phyloP scores from a whole-genome alignment of 2,329 filamentous ascomycete genomes.

The Scopulariopsis brevicaulis region DNA sequence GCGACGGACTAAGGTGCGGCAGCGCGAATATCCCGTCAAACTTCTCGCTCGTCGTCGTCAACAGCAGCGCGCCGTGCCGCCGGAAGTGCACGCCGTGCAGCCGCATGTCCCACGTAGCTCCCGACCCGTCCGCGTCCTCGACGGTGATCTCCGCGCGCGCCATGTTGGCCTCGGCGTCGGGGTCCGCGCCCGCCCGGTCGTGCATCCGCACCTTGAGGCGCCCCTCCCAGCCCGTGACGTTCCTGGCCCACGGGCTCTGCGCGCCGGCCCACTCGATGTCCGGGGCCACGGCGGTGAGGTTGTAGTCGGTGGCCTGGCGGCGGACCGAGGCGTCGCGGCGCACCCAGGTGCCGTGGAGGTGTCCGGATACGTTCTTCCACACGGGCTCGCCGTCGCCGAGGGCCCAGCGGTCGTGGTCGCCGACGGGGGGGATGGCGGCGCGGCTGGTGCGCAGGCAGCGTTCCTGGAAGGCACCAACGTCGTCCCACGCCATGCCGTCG shows the following conservation, averaged over 20 bases:
- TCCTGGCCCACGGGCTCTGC: conserved; percentile 58
- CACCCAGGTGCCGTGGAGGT: conserved; percentile 66
- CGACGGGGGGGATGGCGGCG: conserved; percentile 33
- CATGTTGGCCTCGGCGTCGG: conserved; percentile 31
- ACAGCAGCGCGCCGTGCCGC: conserved; percentile 63
- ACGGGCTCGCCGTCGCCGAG: conserved; percentile 28
- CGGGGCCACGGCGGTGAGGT: conserved; percentile 54
- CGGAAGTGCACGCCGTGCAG: conserved; percentile 82
- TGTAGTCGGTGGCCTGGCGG: conserved; percentile 39
- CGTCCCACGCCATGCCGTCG: conserved; percentile 69
- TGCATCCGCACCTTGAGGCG: conserved; percentile 36
- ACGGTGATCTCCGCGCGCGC: conserved; percentile 60
- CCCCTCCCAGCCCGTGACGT: conserved; percentile 65
- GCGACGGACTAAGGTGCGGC: conserved; percentile 63
- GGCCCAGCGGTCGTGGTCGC: conserved; percentile 26
- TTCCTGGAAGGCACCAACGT: conserved; percentile 54
- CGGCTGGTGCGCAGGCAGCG: conserved; percentile 51
- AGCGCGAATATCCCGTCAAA: conserved; percentile 85
- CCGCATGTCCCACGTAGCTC: conserved; percentile 68
- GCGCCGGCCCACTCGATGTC: conserved; percentile 51
- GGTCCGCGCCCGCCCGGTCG: conserved; percentile 24
- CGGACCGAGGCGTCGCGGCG: conserved; percentile 37
- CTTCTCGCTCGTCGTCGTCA: conserved; percentile 89
- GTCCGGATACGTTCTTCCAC: conserved; percentile 74
- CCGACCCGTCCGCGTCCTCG: conserved; percentile 54